Evolutionary conservation across 202 grass and related monocot species (phyloP).

Genomic region (Saccharum hybrid): DNA sequence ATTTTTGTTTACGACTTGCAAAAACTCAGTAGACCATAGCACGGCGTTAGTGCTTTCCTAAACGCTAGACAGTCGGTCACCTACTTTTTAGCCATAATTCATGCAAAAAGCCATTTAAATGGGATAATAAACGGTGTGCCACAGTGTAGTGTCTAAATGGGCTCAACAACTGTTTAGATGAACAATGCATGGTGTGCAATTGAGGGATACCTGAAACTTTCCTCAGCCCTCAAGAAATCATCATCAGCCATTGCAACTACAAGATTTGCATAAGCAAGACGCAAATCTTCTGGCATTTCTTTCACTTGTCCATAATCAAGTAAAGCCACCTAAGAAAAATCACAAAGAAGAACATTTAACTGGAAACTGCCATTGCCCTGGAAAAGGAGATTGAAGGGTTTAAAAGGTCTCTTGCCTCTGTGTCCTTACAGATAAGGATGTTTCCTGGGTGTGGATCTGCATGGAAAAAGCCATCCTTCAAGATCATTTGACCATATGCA

Average conservation of each 20-base stretch:
- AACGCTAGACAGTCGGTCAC: not conserved
- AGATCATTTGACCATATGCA: slow-evolving; percentile 99
- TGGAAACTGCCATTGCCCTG: slow-evolving; percentile 30
- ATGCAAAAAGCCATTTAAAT: not conserved
- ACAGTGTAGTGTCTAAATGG: not conserved
- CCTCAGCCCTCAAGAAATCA: slow-evolving; percentile 59
- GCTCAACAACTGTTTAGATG: not conserved
- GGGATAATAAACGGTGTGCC: not conserved
- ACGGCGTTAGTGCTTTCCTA: not conserved
- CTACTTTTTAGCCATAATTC: not conserved
- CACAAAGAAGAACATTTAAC: slow-evolving; percentile 37
- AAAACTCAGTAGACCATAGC: slow-evolving; percentile 8
- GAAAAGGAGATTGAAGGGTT: not conserved
- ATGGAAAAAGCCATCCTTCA: slow-evolving; percentile 98
- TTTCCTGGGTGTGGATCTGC: slow-evolving; percentile 99
- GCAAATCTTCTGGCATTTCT: slow-evolving; percentile 82
- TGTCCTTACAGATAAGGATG: slow-evolving; percentile 88
- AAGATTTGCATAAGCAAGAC: slow-evolving; percentile 98
- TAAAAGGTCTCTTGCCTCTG: slow-evolving; percentile 65
- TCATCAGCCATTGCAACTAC: slow-evolving; percentile 88
- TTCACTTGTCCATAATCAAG: slow-evolving; percentile 99
- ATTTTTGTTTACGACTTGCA: slow-evolving; percentile 13
- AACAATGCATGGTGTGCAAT: slow-evolving; percentile 23
- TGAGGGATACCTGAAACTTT: slow-evolving; percentile 68
- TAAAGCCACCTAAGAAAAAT: slow-evolving; percentile 76